These are phyloP conservation scores for Neurospora terricola DNA, from an alignment of 495 filamentous ascomycete genomes.

Conservation along the genomic window DNA sequence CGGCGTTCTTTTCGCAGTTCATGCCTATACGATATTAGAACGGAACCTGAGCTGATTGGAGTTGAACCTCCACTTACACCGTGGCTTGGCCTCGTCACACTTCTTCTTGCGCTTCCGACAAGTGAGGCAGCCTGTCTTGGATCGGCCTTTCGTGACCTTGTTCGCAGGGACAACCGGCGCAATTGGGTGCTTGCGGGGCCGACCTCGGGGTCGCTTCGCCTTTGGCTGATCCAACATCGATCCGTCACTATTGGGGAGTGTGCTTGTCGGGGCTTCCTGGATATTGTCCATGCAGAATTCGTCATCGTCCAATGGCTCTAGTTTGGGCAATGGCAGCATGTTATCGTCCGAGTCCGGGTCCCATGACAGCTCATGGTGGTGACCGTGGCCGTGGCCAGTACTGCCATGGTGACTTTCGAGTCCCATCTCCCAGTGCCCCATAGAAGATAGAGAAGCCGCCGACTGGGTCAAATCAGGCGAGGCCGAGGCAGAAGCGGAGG, in stretches of 20 bases:
- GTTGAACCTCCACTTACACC: slow-evolving; percentile 44
- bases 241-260: not conserved
- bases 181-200: slow-evolving; percentile 76
- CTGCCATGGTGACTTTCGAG: slow-evolving; percentile 1
- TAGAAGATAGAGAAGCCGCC: slow-evolving; percentile 20
- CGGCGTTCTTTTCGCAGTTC: slow-evolving; percentile 90
- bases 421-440: slow-evolving; percentile 24
- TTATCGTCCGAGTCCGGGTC: slow-evolving; percentile 26
- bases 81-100: slow-evolving; percentile 88
- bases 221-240: slow-evolving; percentile 24
- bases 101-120: slow-evolving; percentile 93
- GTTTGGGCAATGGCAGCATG: slow-evolving; percentile 29
- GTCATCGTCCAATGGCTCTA: slow-evolving; percentile 38
- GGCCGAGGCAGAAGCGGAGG: slow-evolving; percentile 22
- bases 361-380: slow-evolving; percentile 27
- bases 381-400: slow-evolving; percentile 7
- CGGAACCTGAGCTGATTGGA: not conserved
- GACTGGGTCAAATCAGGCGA: slow-evolving; percentile 21
- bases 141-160: slow-evolving; percentile 77
- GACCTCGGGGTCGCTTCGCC: slow-evolving; percentile 56
- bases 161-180: slow-evolving; percentile 35
- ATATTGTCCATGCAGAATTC: slow-evolving; percentile 37
- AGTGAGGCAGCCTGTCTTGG: slow-evolving; percentile 89
- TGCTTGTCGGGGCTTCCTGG: slow-evolving; percentile 25
- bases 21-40: slow-evolving; percentile 44